Base-by-base conservation (phyloP, 2,329 filamentous ascomycete genomes). In the Knufia petricola region DNA sequence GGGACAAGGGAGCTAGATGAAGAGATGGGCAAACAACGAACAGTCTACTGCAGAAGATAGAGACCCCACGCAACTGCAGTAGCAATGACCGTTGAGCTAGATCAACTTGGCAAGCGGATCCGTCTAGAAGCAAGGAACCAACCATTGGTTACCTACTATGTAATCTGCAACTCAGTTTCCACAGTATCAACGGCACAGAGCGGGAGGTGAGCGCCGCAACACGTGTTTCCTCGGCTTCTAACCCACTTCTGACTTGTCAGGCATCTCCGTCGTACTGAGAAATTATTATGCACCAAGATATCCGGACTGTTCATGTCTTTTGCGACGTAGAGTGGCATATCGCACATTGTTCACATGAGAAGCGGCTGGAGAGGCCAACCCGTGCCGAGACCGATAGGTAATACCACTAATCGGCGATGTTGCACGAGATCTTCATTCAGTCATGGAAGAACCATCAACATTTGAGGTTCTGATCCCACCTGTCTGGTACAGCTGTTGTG, bases 351-450 rank as follows among this genome's bases (percentile, higher is more conserved):
- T 38, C 32, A 23, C 28, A 46, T 39, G 20, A 8, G 19, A n/a
- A 26, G 20, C 12, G 23, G 32, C 17, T 38, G 21, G n/a, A 19
- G 23, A 17, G 23, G 31, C 44, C 44, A 46, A 47, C 23, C 34
- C 21, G 44, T 9, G 17, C 24, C 12, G 41, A 31, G 21, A 31
- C 2, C 28, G 31, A 47, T 39, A 38, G 44, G 44, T 47, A 39
- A 6, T 21, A 47, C 31, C 30, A 46, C 31, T 17, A 38, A 30
- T 47, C 32, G 19, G 9, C 26, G 32, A 38, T 47, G 44, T 47
- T 26, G 34, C 26, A 47, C 44, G 24, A 47, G 44, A 28, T 47
- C 23, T 38, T 21, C 34, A 26, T 47, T 36, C 4, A 39, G 44
- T 47, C 32, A 47, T 47, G 44, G 23, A 8, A 38, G n/a, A n/a